Conservation (phyloP, 768 basidiomycete genomes). For the Lactarius sp. region DNA sequence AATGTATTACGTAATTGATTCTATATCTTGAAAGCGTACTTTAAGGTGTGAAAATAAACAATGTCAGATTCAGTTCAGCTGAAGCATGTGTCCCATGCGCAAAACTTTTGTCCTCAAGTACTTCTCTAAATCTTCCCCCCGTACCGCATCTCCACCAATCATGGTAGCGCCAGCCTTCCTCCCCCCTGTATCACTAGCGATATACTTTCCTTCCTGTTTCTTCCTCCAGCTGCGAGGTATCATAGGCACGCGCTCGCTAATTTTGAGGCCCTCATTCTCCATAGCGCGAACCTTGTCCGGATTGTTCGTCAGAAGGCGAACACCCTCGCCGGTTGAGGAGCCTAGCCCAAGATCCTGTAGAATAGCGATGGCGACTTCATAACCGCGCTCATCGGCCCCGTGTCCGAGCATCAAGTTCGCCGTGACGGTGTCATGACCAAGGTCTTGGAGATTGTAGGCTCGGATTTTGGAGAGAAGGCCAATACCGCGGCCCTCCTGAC, state of each 20-base stretch:
- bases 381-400: constrained; percentile 88
- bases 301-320: constrained; percentile 91
- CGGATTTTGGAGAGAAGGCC: constrained; percentile 92
- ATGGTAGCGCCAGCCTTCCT: constrained; percentile 64
- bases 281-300: constrained; percentile 93
- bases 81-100: constrained; percentile 93
- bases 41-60: not conserved
- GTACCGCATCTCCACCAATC: constrained; percentile 70
- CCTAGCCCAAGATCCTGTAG: constrained; percentile 81
- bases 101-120: constrained; percentile 95
- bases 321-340: constrained; percentile 47
- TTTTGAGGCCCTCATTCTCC: constrained; percentile 72
- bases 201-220: constrained; percentile 30
- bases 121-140: constrained; percentile 86
- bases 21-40: not conserved
- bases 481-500: constrained; percentile 97
- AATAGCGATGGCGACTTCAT: constrained; percentile 88
- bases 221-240: constrained; percentile 82
- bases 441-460: constrained; percentile 96
- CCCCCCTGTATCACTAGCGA: constrained; percentile 33
- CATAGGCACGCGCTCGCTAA: constrained; percentile 89
- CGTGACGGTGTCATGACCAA: constrained; percentile 98
- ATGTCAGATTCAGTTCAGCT: constrained; percentile 34
- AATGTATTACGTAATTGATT: not conserved
- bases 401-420: constrained; percentile 96